Evolutionary conservation across 1,139 yeast species (phyloP).

Genomic region (Candida tropicalis): DNA sequence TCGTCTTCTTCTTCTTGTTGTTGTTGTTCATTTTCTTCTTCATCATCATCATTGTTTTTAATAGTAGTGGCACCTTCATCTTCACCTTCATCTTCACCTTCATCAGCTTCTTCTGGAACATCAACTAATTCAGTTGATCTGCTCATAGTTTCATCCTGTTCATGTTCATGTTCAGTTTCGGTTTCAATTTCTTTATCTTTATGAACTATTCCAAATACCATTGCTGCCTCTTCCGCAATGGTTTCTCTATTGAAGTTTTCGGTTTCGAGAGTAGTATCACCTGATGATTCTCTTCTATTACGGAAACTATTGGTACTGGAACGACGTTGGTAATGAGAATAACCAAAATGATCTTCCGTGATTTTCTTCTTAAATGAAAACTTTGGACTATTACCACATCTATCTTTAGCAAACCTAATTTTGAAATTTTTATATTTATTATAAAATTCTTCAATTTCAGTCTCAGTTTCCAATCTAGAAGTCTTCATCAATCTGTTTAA

Average conservation of each 20-base stretch:
- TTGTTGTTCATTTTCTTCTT: conserved; percentile 17
- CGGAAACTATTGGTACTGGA: not conserved
- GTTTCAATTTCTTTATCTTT: conserved; percentile 18
- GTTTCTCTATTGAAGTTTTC: conserved; percentile 20
- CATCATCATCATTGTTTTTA: not conserved
- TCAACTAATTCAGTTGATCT: conserved; percentile 37
- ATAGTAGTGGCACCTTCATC: conserved; percentile 5
- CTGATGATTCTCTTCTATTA: not conserved
- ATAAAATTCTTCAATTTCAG: conserved; percentile 36
- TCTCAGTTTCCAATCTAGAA: conserved; percentile 21
- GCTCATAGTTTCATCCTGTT: conserved; percentile 14
- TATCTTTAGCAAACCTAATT: conserved; percentile 49
- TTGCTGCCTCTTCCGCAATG: conserved; percentile 46
- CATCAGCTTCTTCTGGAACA: conserved; percentile 14
- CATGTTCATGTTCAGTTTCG: conserved; percentile 14
- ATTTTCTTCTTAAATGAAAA: conserved; percentile 41
- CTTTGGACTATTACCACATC: conserved; percentile 52
- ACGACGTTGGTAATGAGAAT: conserved; percentile 16
- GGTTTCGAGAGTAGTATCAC: conserved; percentile 4
- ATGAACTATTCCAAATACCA: conserved; percentile 49
- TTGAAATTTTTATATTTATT: conserved; percentile 41
- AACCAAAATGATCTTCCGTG: conserved; percentile 7
- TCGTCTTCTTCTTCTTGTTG: conserved; percentile 27
- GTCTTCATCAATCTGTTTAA: conserved; percentile 11
- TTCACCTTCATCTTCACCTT: conserved; percentile 12